Conservation (phyloP, 2,329 filamentous ascomycete genomes). For the Cadophora gregata region DNA sequence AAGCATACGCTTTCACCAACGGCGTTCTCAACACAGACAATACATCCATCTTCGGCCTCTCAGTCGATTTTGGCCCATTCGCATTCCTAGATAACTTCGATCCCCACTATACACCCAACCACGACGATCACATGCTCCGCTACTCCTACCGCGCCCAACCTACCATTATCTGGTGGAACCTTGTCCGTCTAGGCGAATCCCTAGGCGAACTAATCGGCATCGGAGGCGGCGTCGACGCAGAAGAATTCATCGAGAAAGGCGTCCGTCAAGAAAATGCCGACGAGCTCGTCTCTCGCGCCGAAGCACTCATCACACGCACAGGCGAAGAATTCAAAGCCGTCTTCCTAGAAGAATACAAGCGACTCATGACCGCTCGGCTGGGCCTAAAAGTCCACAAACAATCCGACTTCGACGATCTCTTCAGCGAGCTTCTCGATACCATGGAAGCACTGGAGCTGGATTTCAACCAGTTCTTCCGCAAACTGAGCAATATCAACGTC, state of each 20-base stretch:
- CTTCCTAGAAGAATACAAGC: slow-evolving; percentile 89
- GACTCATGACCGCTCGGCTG: slow-evolving; percentile 79
- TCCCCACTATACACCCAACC: slow-evolving; percentile 92
- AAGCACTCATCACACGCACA: slow-evolving; percentile 78
- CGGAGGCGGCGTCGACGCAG: slow-evolving; percentile 73
- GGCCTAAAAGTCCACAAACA: slow-evolving; percentile 75
- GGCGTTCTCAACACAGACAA: slow-evolving; percentile 98
- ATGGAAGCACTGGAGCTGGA: slow-evolving; percentile 85
- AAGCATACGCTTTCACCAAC: slow-evolving; percentile 99
- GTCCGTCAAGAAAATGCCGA: slow-evolving; percentile 71
- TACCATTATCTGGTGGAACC: slow-evolving; percentile 98
- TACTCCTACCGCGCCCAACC: slow-evolving; percentile 96
- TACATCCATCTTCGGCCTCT: slow-evolving; percentile 87
- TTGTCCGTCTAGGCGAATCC: slow-evolving; percentile 88
- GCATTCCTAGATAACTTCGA: slow-evolving; percentile 98
- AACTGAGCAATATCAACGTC: slow-evolving; percentile 69
- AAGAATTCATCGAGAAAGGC: slow-evolving; percentile 74
- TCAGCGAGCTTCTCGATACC: slow-evolving; percentile 81
- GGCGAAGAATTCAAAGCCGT: slow-evolving; percentile 89
- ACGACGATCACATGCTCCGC: slow-evolving; percentile 86
- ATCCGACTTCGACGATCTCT: slow-evolving; percentile 79
- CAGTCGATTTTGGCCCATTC: slow-evolving; percentile 94
- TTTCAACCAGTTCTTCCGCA: slow-evolving; percentile 93
- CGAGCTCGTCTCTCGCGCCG: slow-evolving; percentile 77
- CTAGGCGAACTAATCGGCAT: slow-evolving; percentile 87